Percentiles rank a stretch among this genome's conserved stretches.
Evolutionary conservation across 805 yeast species (phyloP).

Genomic region (Zygosaccharomyces rouxii): DNA sequence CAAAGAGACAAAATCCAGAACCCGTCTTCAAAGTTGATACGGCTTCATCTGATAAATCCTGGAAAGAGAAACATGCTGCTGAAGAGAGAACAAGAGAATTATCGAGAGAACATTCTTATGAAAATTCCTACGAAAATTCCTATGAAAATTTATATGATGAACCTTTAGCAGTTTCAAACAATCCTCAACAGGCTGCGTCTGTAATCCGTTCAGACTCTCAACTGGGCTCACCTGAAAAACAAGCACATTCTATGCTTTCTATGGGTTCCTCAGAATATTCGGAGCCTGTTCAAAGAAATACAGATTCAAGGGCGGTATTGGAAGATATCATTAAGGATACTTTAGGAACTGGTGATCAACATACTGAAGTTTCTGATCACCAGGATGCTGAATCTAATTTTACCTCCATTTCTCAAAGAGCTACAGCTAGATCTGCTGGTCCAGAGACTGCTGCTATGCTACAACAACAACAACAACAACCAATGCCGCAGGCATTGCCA

Average conservation of each 20-base stretch:
- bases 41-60: slow-evolving; percentile 14
- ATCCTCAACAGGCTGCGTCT: slow-evolving; percentile 1
- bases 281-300: slow-evolving; percentile 3
- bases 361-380: slow-evolving; percentile 10
- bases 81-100: slow-evolving; percentile 4
- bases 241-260: slow-evolving; percentile 15
- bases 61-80: background rate
- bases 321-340: slow-evolving; percentile 27
- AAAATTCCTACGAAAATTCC: slow-evolving; percentile 1
- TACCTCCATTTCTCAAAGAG: slow-evolving; percentile 76
- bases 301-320: slow-evolving; percentile 20
- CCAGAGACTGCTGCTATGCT: slow-evolving; percentile 17
- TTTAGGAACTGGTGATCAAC: slow-evolving; percentile 13
- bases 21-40: slow-evolving; percentile 11
- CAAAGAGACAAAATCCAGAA: slow-evolving; percentile 10
- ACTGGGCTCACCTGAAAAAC: background rate
- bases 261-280: slow-evolving; percentile 25
- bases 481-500: slow-evolving; percentile 3
- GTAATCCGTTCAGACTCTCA: slow-evolving; percentile 1
- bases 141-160: background rate
- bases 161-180: background rate
- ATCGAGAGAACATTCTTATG: slow-evolving; percentile 2
- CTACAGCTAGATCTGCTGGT: slow-evolving; percentile 35
- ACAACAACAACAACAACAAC: slow-evolving; percentile 25
- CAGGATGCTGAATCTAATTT: slow-evolving; percentile 48